These are phyloP conservation scores for Aegilops bicornis DNA, from an alignment of 176 grass and related monocot genomes.

Conservation along the genomic window DNA sequence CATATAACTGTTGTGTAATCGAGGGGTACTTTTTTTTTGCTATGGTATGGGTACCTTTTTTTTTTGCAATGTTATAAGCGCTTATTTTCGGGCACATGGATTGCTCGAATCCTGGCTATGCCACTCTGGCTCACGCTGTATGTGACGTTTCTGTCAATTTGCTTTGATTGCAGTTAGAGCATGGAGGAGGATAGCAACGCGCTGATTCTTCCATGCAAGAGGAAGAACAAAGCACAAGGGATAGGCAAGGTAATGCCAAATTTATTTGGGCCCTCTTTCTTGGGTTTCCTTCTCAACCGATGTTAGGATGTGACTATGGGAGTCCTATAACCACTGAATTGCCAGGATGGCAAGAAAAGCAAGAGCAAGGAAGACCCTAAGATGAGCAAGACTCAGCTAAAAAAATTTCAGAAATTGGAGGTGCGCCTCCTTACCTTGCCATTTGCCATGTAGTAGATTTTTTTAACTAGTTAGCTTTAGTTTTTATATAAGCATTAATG, in stretches of 20 bases:
- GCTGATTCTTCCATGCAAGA: slow-evolving; percentile 60
- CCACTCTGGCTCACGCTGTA: not conserved
- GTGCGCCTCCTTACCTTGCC: slow-evolving; percentile 37
- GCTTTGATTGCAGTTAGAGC: slow-evolving; percentile 28
- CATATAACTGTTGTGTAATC: not conserved
- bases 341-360: slow-evolving; percentile 40
- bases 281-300: not conserved
- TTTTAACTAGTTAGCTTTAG: not conserved
- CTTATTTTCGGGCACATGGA: not conserved
- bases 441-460: not conserved
- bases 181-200: slow-evolving; percentile 58
- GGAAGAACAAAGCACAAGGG: slow-evolving; percentile 60
- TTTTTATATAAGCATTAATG: not conserved
- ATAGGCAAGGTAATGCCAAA: slow-evolving; percentile 51
- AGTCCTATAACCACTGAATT: slow-evolving; percentile 27
- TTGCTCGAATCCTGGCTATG: not conserved
- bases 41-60: not conserved
- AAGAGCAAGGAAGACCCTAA: slow-evolving; percentile 51
- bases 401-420: slow-evolving; percentile 70
- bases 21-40: not conserved
- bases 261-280: not conserved
- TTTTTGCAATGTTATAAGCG: not conserved
- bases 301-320: not conserved
- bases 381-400: slow-evolving; percentile 75
- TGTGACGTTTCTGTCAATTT: not conserved